These are phyloP conservation scores for Gigaspora rosea DNA, from an alignment of 192 early-diverging fungal genomes.

Conservation along the genomic window DNA sequence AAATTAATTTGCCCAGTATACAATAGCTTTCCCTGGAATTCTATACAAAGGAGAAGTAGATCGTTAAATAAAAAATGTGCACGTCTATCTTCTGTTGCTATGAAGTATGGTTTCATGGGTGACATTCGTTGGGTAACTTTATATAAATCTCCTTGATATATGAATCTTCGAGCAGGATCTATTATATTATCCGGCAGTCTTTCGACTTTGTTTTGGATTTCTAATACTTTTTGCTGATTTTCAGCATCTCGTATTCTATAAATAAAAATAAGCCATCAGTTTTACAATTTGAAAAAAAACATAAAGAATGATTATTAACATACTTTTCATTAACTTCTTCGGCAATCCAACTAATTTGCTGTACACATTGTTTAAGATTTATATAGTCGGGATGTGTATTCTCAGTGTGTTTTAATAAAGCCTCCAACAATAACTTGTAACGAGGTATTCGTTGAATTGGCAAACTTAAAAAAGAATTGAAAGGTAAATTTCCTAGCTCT, in stretches of 20 bases:
- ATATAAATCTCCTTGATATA: slow-evolving; percentile 23
- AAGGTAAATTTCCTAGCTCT: slow-evolving; percentile 11
- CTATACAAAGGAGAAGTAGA: slow-evolving; percentile 15
- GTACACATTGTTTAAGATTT: slow-evolving; percentile 59
- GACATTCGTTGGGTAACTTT: slow-evolving; percentile 2
- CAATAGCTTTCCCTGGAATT: slow-evolving; percentile 12
- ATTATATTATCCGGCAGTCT: slow-evolving; percentile 15
- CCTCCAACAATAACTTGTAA: slow-evolving; percentile 79
- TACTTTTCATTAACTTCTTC: slow-evolving; percentile 78
- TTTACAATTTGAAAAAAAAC: background rate
- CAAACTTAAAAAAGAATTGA: slow-evolving; percentile 82
- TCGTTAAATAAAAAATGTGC: slow-evolving; percentile 31
- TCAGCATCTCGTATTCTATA: slow-evolving; percentile 32
- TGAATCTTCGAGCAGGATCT: slow-evolving; percentile 32
- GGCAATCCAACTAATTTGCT: slow-evolving; percentile 64
- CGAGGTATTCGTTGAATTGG: slow-evolving; percentile 91
- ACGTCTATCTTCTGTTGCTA: background rate
- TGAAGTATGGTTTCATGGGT: background rate
- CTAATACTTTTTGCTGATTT: slow-evolving; percentile 32
- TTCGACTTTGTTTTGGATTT: slow-evolving; percentile 20
- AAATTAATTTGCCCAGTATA: slow-evolving; percentile 25
- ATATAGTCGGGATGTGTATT: slow-evolving; percentile 72
- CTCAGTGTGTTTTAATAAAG: slow-evolving; percentile 71
- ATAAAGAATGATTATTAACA: background rate
- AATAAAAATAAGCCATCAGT: background rate